Evolutionary conservation across 768 basidiomycete species (phyloP), one percentile per base, ranked within the genome.

Genomic region (Baorangia bicolor): DNA sequence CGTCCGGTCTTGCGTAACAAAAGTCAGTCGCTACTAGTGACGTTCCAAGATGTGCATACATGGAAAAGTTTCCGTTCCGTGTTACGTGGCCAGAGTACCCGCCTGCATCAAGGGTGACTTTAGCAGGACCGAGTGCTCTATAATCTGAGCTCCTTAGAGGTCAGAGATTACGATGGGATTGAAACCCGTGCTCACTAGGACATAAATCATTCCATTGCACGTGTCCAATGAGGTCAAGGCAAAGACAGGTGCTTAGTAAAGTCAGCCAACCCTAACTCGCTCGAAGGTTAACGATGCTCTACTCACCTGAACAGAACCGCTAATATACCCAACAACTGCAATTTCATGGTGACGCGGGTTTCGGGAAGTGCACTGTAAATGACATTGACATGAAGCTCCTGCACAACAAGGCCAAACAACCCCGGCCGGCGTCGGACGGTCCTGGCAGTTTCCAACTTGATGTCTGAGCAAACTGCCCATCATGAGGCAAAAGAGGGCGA

Each of bases 401-500:
- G 49, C 31, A 58, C 28, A 72, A 69, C 64, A 67, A 39, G 8
- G 38, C 59, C 59, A 72, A 70, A 72, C 49, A 72, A 58, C 47
- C 34, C 14, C 14, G 4, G 18, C 21, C 7, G 5, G 27, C 13
- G 14, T 12, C n/a, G n/a, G n/a, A n/a, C n/a, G n/a, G n/a, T 16
- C 23, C 16, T 2, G n/a, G 14, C 13, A 20, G 1, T 13, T n/a
- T 35, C 23, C 18, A n/a, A 11, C 20, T 20, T 1, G 18, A 37
- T 14, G 4, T 1, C 12, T 0, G 25, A 25, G 39, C 30, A 49
- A 8, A 33, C 13, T 16, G 39, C 21, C 38, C 54, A 70, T 62
- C 35, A 99, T 99, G 97, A 81, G 94, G 52, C 93, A 97, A 75
- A 97, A 92, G 75, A 82, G 97, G 69, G 93, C 94, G 27, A 99